phyloP scores from a whole-genome alignment of 768 basidiomycete genomes.

The Boletus reticuloceps region DNA sequence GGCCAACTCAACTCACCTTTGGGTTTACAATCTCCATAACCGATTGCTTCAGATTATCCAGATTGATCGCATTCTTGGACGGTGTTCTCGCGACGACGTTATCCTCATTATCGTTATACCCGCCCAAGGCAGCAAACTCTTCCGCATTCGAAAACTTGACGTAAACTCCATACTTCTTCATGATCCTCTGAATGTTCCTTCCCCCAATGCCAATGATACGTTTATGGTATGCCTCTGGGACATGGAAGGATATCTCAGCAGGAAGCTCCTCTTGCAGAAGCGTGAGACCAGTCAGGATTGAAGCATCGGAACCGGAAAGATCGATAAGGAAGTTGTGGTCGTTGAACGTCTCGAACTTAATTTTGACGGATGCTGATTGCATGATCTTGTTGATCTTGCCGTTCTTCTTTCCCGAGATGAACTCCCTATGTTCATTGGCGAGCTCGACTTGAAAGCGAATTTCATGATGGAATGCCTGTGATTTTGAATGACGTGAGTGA shows the following conservation, averaged over 20 bases:
- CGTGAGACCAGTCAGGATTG: conserved; percentile 82
- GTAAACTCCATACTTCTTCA: conserved; percentile 99
- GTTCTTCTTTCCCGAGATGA: conserved; percentile 99
- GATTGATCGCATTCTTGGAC: conserved; percentile 92
- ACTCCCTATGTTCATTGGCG: conserved; percentile 96
- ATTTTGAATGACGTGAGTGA: background rate
- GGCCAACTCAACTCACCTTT: conserved; percentile 55
- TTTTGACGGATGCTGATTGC: conserved; percentile 95
- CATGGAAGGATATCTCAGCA: conserved; percentile 97
- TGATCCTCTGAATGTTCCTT: conserved; percentile 96
- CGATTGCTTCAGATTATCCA: conserved; percentile 92
- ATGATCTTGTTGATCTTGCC: conserved; percentile 99
- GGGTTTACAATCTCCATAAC: conserved; percentile 98
- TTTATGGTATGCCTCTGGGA: conserved; percentile 97
- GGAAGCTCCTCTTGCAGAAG: conserved; percentile 97
- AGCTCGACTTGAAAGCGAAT: conserved; percentile 98
- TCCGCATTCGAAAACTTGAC: conserved; percentile 99
- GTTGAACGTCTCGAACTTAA: conserved; percentile 98
- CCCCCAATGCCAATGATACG: conserved; percentile 98
- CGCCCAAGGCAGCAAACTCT: conserved; percentile 92
- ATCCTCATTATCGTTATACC: conserved; percentile 96
- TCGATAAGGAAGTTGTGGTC: conserved; percentile 95
- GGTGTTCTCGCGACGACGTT: conserved; percentile 98
- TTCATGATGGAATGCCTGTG: conserved; percentile 90
- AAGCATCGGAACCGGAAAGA: conserved; percentile 80